Base-by-base conservation (phyloP, 441 rosid genomes). In the Theobroma grandiflorum region DNA sequence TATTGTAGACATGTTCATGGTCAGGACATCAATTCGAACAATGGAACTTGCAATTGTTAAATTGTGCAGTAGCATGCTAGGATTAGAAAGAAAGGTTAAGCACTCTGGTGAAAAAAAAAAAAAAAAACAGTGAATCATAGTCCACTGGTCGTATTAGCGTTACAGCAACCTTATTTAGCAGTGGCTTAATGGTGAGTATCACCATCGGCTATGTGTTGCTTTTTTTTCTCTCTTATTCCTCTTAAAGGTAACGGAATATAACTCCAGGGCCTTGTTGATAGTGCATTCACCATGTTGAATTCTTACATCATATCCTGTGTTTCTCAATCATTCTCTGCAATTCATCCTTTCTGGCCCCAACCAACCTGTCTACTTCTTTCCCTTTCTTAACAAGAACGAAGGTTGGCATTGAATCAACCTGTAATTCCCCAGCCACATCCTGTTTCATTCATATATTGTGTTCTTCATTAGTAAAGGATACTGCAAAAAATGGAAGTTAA, bases 361-460 rank as follows among this genome's bases (percentile, higher is more conserved):
- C 89, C 8, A 93, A 81, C 83, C 85, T 88, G 20, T 89, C 92
- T 65, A 93, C 79, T 71, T 87, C 92, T 75, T 81, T 85, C 62
- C 98, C 97, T 71, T 82, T 87, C 92, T 92, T 94, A 37, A 94
- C 75, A 43, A 96, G 85, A 31, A 87, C 78, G 79, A 91, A 88
- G 5, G 94, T 90, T 26, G 98, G 98, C 89, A 94, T 74, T 7
- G 87, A 80, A 12, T 79, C 82, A 16, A 90, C 90, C 11, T 63
- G 80, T 50, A 83, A 92, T 45, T 81, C 84, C 63, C 35, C 55
- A n/a, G 94, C 91, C 75, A 91, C 92, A 77, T 82, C 86, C 97
- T 95, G 87, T 74, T 69, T 73, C 62, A 59, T 42, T 45, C 20
- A 70, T 11, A 22, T 7, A 5, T 40, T 45, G 18, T 11, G 16